Evolutionary conservation across 2,329 filamentous ascomycete genomes (phyloP).

Genomic region (Phialophora verrucosa): DNA sequence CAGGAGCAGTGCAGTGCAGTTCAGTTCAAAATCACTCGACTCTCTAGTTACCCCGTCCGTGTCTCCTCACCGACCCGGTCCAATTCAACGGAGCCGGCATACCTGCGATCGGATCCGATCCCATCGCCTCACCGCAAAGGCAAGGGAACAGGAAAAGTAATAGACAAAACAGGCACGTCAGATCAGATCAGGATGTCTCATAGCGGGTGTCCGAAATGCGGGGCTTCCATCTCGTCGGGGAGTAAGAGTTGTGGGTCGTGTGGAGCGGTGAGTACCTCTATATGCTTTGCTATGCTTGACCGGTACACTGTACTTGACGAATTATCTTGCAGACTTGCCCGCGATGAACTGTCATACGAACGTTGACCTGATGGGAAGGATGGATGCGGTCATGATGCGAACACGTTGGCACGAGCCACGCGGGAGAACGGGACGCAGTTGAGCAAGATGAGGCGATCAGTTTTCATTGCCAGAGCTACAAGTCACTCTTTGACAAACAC

Average conservation of each 20-base stretch:
- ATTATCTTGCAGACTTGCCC: slow-evolving; percentile 23
- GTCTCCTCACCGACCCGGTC: too few relatives aligned
- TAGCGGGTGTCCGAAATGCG: slow-evolving; percentile 37
- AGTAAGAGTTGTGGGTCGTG: slow-evolving; percentile 37
- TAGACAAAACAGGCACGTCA: background rate
- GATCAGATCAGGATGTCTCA: slow-evolving; percentile 31
- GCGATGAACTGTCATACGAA: slow-evolving; percentile 8
- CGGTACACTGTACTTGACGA: background rate
- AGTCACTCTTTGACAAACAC: slow-evolving; percentile 7
- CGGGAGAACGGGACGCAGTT: background rate
- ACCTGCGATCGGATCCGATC: too few relatives aligned
- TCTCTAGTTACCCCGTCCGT: too few relatives aligned
- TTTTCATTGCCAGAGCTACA: background rate
- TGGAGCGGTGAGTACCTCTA: slow-evolving; percentile 35
- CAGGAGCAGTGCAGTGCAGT: too few relatives aligned
- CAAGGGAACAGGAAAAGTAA: background rate
- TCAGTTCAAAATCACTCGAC: too few relatives aligned
- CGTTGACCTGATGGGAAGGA: background rate
- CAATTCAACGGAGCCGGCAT: too few relatives aligned
- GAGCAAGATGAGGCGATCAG: background rate
- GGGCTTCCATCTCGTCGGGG: slow-evolving; percentile 29
- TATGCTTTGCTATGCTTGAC: background rate
- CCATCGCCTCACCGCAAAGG: too few relatives aligned
- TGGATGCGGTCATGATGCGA: too few relatives aligned
- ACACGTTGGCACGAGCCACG: too few relatives aligned